These are phyloP conservation scores for Phialocephala sp. DNA, from an alignment of 2,329 filamentous ascomycete genomes.

Conservation along the genomic window DNA sequence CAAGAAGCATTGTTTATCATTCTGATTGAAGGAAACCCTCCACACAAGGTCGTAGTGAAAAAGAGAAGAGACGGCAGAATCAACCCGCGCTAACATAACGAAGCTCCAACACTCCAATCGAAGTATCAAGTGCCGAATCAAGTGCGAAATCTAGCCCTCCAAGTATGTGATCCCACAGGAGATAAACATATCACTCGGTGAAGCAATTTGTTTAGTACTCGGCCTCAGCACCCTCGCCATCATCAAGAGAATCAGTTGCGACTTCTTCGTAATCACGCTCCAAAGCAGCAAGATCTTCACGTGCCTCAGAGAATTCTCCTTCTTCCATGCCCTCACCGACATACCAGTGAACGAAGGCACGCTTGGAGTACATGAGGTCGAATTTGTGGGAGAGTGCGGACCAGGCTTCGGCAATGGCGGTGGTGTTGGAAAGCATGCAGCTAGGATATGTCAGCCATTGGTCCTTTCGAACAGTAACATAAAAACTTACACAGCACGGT, in stretches of 20 bases:
- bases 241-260: slow-evolving; percentile 89
- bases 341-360: slow-evolving; percentile 99
- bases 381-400: slow-evolving; percentile 96
- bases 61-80: slow-evolving; percentile 32
- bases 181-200: slow-evolving; percentile 36
- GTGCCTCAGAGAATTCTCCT: slow-evolving; percentile 98
- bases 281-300: slow-evolving; percentile 96
- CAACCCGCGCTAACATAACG: slow-evolving; percentile 36
- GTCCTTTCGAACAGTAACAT: neutral
- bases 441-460: slow-evolving; percentile 50
- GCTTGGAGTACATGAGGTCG: slow-evolving; percentile 99
- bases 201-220: slow-evolving; percentile 26
- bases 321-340: slow-evolving; percentile 99
- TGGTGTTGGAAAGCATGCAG: slow-evolving; percentile 99
- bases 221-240: slow-evolving; percentile 79
- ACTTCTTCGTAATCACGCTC: slow-evolving; percentile 99
- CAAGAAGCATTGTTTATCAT: slow-evolving; percentile 40
- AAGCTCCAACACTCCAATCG: slow-evolving; percentile 38
- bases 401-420: slow-evolving; percentile 98
- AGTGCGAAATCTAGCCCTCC: slow-evolving; percentile 38
- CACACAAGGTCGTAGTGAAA: slow-evolving; percentile 34
- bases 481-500: slow-evolving; percentile 88
- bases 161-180: slow-evolving; percentile 41
- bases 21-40: slow-evolving; percentile 39
- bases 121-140: slow-evolving; percentile 39